Percentiles rank a stretch among this genome's conserved stretches.
Conservation (phyloP, 2,329 filamentous ascomycete species). For the Hymenoscyphus linearis region DNA sequence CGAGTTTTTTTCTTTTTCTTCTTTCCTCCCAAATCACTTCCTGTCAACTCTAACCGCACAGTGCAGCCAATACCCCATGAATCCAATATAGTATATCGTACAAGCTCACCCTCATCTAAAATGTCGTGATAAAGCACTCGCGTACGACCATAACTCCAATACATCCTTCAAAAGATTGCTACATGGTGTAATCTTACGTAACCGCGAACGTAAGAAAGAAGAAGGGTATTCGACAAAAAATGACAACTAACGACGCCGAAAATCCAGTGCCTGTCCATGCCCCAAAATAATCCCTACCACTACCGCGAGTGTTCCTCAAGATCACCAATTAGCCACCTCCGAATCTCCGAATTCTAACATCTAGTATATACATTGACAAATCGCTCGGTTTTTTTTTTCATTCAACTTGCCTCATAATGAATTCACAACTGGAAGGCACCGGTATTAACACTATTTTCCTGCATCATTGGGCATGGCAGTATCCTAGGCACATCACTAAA, state of each 20-base stretch:
- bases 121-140: background rate
- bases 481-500: too few species aligned
- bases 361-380: conserved; percentile 9
- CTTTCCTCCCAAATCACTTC: background rate
- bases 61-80: background rate
- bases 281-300: background rate
- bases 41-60: background rate
- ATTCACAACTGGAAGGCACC: too few species aligned
- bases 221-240: conserved; percentile 8
- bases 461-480: too few species aligned
- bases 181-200: background rate
- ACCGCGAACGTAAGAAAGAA: background rate
- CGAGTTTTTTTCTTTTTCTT: background rate
- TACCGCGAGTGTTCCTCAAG: conserved; percentile 4
- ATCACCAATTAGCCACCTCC: conserved; percentile 7
- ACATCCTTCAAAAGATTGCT: background rate
- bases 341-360: conserved; percentile 1
- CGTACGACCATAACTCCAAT: background rate
- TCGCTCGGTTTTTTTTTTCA: too few species aligned
- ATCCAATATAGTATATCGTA: background rate
- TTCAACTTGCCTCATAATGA: too few species aligned
- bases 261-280: background rate
- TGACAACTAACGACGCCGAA: background rate
- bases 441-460: too few species aligned
- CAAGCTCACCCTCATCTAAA: conserved; percentile 2